Conservation (phyloP, 768 basidiomycete species). For the Dendrothele bispora region DNA sequence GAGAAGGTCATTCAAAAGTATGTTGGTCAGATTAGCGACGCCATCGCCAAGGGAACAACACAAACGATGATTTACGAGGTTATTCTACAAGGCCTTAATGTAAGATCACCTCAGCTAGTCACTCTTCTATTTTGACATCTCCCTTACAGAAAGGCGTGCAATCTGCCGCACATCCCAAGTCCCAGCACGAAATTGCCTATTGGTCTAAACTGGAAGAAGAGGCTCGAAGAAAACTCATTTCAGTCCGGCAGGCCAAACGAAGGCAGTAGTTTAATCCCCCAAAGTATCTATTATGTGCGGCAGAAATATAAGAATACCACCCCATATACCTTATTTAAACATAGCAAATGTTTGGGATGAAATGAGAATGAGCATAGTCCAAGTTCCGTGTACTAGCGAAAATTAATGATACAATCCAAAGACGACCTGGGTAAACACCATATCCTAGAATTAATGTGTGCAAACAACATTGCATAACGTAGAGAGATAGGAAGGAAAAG, state of each 20-base stretch:
- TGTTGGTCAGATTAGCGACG: constrained; percentile 64
- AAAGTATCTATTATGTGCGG: too few species aligned
- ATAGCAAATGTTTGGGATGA: too few species aligned
- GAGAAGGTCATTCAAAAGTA: constrained; percentile 74
- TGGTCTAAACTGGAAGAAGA: constrained; percentile 89
- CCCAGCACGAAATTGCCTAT: constrained; percentile 82
- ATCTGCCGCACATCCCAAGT: constrained; percentile 76
- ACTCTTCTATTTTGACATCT: constrained; percentile 1
- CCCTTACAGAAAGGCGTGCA: constrained; percentile 59
- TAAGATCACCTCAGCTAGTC: constrained; percentile 35
- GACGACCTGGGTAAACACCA: too few species aligned
- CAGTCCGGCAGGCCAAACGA: constrained; percentile 29
- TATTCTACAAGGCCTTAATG: constrained; percentile 74
- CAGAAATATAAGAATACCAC: too few species aligned
- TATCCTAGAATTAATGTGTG: too few species aligned
- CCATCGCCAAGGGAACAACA: constrained; percentile 61
- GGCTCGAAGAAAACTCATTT: constrained; percentile 58
- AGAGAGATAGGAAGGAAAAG: too few species aligned
- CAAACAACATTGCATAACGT: too few species aligned
- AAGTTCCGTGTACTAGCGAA: too few species aligned
- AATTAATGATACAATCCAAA: too few species aligned
- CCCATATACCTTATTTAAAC: too few species aligned
- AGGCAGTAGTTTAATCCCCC: constrained; percentile 8
- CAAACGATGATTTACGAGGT: constrained; percentile 74
- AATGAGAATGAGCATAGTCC: too few species aligned